A percentile compares a stretch with the other conserved stretches of the same genome.
Conservation (phyloP, 164 flowering plant species). For the Sedum album region DNA sequence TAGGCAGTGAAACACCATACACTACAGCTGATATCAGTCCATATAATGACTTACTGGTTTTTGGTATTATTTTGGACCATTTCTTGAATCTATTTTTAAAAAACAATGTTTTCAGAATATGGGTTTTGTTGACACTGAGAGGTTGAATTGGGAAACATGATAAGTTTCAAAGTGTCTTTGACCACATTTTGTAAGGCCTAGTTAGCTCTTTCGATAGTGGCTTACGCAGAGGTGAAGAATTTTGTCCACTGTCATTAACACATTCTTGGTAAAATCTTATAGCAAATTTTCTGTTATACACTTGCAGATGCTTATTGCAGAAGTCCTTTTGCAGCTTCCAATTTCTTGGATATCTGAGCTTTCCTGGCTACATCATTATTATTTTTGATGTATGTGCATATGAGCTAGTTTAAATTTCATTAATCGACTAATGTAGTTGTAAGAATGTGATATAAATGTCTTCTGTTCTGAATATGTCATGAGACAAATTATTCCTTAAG, state of each 20-base stretch:
- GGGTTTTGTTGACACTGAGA: too few relatives aligned
- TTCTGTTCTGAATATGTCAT: neutral
- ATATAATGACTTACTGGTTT: neutral
- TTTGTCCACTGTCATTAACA: constrained; percentile 12
- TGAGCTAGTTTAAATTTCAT: neutral
- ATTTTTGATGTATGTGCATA: constrained; percentile 7
- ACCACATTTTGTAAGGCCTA: neutral
- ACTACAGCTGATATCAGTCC: too few relatives aligned
- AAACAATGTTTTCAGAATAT: too few relatives aligned
- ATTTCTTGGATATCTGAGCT: constrained; percentile 29
- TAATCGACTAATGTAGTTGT: neutral
- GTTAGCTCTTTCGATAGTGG: neutral
- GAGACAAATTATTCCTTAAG: neutral
- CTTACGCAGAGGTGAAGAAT: constrained; percentile 1
- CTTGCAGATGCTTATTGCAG: constrained; percentile 39
- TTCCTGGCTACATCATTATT: constrained; percentile 15
- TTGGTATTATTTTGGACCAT: neutral
- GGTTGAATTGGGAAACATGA: too few relatives aligned
- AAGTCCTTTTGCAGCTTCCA: constrained; percentile 33
- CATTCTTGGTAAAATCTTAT: constrained; percentile 6
- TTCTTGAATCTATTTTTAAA: neutral
- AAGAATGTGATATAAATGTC: neutral
- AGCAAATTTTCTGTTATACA: constrained; percentile 24
- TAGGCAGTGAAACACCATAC: too few relatives aligned
- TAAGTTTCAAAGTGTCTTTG: neutral